phyloP scores from a whole-genome alignment of 257 asterid species.

The Petunia secreta region DNA sequence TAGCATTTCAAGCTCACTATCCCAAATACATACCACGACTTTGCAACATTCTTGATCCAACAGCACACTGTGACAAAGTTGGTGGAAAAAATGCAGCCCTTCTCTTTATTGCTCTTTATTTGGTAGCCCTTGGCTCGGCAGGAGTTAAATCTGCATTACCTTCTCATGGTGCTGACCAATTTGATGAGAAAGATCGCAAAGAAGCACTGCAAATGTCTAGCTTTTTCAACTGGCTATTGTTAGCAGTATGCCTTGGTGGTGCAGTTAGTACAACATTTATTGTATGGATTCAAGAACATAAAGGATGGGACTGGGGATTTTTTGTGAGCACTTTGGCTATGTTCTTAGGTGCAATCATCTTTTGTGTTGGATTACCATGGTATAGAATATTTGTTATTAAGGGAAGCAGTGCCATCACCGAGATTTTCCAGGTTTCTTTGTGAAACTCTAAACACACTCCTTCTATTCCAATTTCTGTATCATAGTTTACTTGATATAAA shows the following conservation, averaged over 20 bases:
- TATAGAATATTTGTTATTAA: conserved; percentile 61
- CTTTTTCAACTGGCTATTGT: conserved; percentile 70
- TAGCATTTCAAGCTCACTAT: conserved; percentile 65
- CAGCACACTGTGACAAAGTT: conserved; percentile 44
- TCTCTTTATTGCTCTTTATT: conserved; percentile 54
- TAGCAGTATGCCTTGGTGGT: conserved; percentile 63
- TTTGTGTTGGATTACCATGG: conserved; percentile 52
- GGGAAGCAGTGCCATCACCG: conserved; percentile 65
- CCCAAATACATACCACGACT: conserved; percentile 55
- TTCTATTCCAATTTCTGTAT: too few species aligned
- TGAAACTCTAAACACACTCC: not conserved
- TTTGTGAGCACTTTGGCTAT: conserved; percentile 53
- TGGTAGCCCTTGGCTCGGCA: conserved; percentile 59
- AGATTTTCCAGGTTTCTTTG: conserved; percentile 55
- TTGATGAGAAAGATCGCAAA: conserved; percentile 60
- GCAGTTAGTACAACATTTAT: conserved; percentile 53
- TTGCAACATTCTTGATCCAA: conserved; percentile 55
- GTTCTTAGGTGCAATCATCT: conserved; percentile 46
- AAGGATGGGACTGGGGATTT: conserved; percentile 77
- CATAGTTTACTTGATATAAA: too few species aligned
- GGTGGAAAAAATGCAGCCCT: conserved; percentile 52
- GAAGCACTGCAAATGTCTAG: conserved; percentile 60
- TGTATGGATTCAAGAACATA: conserved; percentile 75
- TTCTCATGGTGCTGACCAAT: conserved; percentile 82
- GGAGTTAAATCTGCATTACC: conserved; percentile 74